A percentile compares a stretch with the other conserved stretches of the same genome.
Conservation (phyloP, 345 rosid genomes). For the Populus ilicifolia region DNA sequence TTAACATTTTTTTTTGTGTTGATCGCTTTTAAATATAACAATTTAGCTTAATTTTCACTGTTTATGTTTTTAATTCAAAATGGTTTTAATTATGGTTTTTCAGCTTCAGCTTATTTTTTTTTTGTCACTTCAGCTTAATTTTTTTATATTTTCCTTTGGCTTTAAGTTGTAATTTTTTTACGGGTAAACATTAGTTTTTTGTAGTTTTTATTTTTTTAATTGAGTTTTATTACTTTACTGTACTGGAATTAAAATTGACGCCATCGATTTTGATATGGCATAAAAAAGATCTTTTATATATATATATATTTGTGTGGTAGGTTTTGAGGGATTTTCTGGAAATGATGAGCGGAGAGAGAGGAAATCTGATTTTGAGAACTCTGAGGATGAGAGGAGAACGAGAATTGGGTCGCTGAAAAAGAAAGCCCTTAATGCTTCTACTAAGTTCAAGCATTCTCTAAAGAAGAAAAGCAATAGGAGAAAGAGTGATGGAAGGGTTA, state of each 20-base stretch:
- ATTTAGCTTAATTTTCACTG: background rate
- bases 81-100: background rate
- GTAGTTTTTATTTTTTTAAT: too few species aligned
- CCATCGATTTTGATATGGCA: background rate
- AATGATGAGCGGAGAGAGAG: slow-evolving; percentile 93
- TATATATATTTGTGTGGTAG: slow-evolving; percentile 29
- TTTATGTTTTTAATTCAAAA: background rate
- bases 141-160: background rate
- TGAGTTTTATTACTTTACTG: background rate
- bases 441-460: slow-evolving; percentile 85
- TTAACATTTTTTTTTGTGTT: background rate
- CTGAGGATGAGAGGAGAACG: slow-evolving; percentile 96
- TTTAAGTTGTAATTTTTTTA: background rate
- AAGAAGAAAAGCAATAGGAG: slow-evolving; percentile 80
- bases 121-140: background rate
- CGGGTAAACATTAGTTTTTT: background rate
- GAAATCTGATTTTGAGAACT: slow-evolving; percentile 91
- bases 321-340: slow-evolving; percentile 88
- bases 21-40: background rate
- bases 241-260: background rate
- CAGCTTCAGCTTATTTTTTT: too few species aligned
- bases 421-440: slow-evolving; percentile 87
- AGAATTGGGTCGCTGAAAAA: slow-evolving; percentile 90
- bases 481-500: slow-evolving; percentile 79
- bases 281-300: background rate